Conservation (phyloP, 768 basidiomycete genomes). For the Daedaleopsis nitida region DNA sequence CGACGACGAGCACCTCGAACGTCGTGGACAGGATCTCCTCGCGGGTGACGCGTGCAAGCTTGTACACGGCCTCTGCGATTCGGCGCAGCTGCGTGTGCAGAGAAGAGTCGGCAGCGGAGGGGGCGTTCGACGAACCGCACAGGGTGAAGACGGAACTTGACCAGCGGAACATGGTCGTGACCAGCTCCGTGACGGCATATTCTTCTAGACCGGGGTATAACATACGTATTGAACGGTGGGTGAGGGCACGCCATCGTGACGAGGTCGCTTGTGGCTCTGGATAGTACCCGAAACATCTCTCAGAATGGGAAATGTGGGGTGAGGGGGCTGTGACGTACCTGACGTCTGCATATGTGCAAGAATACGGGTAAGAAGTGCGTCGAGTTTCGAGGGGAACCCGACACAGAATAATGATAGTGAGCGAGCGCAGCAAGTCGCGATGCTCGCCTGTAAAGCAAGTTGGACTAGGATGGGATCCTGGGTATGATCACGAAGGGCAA, state of each 20-base stretch:
- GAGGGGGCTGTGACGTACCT: slow-evolving; percentile 18
- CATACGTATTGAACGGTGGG: slow-evolving; percentile 67
- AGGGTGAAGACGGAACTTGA: slow-evolving; percentile 66
- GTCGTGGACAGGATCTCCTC: slow-evolving; percentile 80
- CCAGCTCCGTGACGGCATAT: slow-evolving; percentile 68
- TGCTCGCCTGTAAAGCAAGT: slow-evolving; percentile 72
- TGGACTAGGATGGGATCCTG: slow-evolving; percentile 79
- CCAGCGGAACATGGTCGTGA: slow-evolving; percentile 76
- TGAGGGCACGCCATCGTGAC: slow-evolving; percentile 74
- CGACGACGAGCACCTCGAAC: slow-evolving; percentile 69
- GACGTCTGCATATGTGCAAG: slow-evolving; percentile 28
- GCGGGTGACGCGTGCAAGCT: slow-evolving; percentile 61
- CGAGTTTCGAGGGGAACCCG: slow-evolving; percentile 71
- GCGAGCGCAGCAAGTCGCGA: slow-evolving; percentile 65
- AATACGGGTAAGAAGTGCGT: slow-evolving; percentile 50
- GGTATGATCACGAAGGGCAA: slow-evolving; percentile 66
- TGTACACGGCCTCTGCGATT: slow-evolving; percentile 64
- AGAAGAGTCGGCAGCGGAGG: slow-evolving; percentile 38
- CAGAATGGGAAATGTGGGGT: slow-evolving; percentile 4
- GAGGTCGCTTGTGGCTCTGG: slow-evolving; percentile 77
- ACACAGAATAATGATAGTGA: slow-evolving; percentile 73
- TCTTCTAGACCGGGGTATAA: slow-evolving; percentile 69
- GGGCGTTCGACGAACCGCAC: slow-evolving; percentile 56
- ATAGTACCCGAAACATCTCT: neutral
- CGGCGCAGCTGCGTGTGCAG: slow-evolving; percentile 63